These are phyloP conservation scores for Pistacia atlantica DNA, from an alignment of 345 rosid genomes.

Conservation along the genomic window DNA sequence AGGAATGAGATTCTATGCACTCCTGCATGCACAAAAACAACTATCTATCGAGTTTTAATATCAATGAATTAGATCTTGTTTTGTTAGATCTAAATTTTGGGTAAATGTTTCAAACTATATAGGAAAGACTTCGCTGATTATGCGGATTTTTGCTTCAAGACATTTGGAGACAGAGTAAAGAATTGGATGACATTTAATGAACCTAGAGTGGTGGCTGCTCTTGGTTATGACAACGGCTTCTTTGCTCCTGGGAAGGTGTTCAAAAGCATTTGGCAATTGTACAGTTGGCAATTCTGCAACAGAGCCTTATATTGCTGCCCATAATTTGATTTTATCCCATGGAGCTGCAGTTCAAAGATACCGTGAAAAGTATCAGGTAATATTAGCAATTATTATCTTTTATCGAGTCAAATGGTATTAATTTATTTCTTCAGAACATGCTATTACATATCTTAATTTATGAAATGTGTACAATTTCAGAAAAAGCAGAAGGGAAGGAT, in stretches of 20 bases:
- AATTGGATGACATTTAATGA: conserved; percentile 98
- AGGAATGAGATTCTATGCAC: neutral
- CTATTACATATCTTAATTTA: neutral
- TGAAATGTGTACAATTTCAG: conserved; percentile 33
- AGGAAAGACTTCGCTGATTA: conserved; percentile 92
- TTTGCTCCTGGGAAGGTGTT: conserved; percentile 89
- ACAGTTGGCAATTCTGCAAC: conserved; percentile 81
- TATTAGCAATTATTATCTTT: conserved; percentile 21
- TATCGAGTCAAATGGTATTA: neutral
- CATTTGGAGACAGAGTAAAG: conserved; percentile 88
- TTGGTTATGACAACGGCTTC: conserved; percentile 84
- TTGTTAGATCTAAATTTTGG: neutral
- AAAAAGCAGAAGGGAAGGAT: conserved; percentile 83
- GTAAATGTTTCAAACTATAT: conserved; percentile 7
- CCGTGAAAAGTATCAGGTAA: conserved; percentile 76
- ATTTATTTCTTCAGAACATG: neutral
- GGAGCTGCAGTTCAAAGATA: conserved; percentile 83
- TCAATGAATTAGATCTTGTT: neutral
- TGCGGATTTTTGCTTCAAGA: conserved; percentile 88
- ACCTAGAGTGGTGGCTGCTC: conserved; percentile 89
- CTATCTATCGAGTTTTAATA: neutral
- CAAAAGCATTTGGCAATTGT: conserved; percentile 84
- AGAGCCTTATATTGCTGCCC: conserved; percentile 88
- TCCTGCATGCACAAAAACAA: too few relatives aligned
- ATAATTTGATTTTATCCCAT: conserved; percentile 82